Percentiles rank a stretch among this genome's conserved stretches.
Evolutionary conservation across 768 basidiomycete species (phyloP).

Genomic region (Naematelia aurantialba): DNA sequence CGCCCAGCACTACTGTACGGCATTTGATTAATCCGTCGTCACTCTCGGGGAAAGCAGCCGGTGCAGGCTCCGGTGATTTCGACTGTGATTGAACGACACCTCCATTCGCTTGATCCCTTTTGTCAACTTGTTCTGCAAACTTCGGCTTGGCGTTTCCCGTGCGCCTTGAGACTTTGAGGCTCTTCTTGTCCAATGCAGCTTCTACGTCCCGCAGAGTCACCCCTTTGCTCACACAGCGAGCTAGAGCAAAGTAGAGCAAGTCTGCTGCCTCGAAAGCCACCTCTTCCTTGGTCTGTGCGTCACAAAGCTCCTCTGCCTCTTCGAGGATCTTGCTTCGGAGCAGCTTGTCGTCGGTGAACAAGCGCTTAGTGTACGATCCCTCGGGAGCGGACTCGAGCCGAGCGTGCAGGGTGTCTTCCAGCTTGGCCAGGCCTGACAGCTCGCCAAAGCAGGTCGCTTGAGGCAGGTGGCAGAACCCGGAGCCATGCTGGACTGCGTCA

Average conservation of each 20-base stretch:
- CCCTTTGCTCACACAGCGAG: slow-evolving; percentile 76
- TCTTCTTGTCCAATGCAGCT: slow-evolving; percentile 74
- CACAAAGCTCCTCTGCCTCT: slow-evolving; percentile 95
- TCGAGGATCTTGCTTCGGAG: slow-evolving; percentile 93
- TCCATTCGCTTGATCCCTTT: not conserved
- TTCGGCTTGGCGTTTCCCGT: slow-evolving; percentile 89
- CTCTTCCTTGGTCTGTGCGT: slow-evolving; percentile 65
- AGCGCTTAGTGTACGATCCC: slow-evolving; percentile 83
- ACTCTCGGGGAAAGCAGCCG: slow-evolving; percentile 37
- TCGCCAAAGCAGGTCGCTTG: slow-evolving; percentile 86
- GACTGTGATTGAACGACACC: slow-evolving; percentile 26
- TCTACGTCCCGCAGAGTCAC: slow-evolving; percentile 81
- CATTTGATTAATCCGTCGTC: slow-evolving; percentile 61
- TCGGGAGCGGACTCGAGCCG: slow-evolving; percentile 73
- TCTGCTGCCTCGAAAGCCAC: slow-evolving; percentile 94
- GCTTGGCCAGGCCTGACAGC: slow-evolving; percentile 68
- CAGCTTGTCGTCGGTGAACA: slow-evolving; percentile 78
- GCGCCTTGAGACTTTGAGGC: slow-evolving; percentile 77
- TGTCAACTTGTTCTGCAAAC: slow-evolving; percentile 55
- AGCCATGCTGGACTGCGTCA: slow-evolving; percentile 75
- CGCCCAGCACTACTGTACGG: slow-evolving; percentile 64
- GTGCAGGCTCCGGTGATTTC: slow-evolving; percentile 45
- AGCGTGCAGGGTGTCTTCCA: slow-evolving; percentile 72
- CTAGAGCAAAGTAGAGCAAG: slow-evolving; percentile 83
- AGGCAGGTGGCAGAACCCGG: slow-evolving; percentile 90